Conservation (phyloP, 106 monocot genomes). For the Ottelia alismoides region DNA sequence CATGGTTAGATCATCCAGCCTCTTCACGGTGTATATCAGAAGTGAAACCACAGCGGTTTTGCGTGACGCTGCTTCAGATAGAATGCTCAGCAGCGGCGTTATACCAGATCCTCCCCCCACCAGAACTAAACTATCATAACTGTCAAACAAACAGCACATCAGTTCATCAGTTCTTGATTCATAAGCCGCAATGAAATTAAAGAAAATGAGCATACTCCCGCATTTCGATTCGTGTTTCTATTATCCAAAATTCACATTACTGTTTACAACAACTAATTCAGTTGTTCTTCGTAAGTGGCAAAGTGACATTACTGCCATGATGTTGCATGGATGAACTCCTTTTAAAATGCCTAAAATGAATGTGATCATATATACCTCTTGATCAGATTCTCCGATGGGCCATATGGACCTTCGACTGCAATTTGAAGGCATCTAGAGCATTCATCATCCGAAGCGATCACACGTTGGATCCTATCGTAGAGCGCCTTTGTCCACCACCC, state of each 20-base stretch:
- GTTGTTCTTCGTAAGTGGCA: not conserved
- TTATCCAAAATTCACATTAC: not conserved
- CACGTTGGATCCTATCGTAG: conserved; percentile 21
- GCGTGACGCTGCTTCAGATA: conserved; percentile 40
- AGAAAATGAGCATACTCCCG: not conserved
- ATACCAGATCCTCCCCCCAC: conserved; percentile 82
- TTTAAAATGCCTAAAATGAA: no score
- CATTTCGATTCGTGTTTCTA: not conserved
- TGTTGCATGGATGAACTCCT: no score
- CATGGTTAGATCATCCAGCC: conserved; percentile 51
- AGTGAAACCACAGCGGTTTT: not conserved
- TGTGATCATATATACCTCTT: conserved; percentile 40
- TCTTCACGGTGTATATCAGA: conserved; percentile 51
- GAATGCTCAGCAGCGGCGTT: conserved; percentile 69
- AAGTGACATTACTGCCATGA: not conserved
- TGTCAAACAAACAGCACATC: conserved; percentile 8
- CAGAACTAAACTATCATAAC: conserved; percentile 58
- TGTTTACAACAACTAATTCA: not conserved
- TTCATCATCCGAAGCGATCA: conserved; percentile 7
- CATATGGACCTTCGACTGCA: conserved; percentile 76
- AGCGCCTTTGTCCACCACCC: conserved; percentile 66
- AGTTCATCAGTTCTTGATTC: not conserved
- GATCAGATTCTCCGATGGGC: conserved; percentile 30
- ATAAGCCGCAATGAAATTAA: not conserved
- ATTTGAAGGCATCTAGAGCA: conserved; percentile 17